Percentiles rank a stretch among this genome's conserved stretches.
Evolutionary conservation across 345 rosid species (phyloP).

Genomic region (Cochlearia excelsa): DNA sequence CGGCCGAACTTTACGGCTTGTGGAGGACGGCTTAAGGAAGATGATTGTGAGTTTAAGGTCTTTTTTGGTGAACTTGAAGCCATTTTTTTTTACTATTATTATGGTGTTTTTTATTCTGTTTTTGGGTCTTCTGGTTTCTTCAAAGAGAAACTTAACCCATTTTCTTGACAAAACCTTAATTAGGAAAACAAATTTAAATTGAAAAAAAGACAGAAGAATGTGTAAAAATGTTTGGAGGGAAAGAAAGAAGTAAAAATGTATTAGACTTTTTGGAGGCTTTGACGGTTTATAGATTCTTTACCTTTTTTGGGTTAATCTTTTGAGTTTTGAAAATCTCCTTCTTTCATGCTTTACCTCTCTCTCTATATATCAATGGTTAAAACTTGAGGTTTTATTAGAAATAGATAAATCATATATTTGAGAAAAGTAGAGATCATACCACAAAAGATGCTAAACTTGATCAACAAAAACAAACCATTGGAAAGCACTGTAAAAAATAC

Average conservation of each 20-base stretch:
- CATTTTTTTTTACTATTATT: slow-evolving; percentile 2
- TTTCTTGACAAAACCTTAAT: slow-evolving; percentile 31
- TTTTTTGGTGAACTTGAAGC: slow-evolving; percentile 45
- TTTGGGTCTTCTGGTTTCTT: slow-evolving; percentile 28
- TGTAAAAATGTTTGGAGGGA: slow-evolving; percentile 7
- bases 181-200: slow-evolving; percentile 7
- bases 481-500: too few relatives aligned
- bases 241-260: too few relatives aligned
- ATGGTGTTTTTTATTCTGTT: background rate
- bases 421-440: too few relatives aligned
- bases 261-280: background rate
- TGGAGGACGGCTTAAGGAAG: slow-evolving; percentile 51
- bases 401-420: too few relatives aligned
- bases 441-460: too few relatives aligned
- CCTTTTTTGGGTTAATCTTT: background rate
- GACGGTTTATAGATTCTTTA: slow-evolving; percentile 27
- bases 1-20: slow-evolving; percentile 56
- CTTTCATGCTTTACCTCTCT: slow-evolving; percentile 30
- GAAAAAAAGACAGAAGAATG: slow-evolving; percentile 1
- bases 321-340: slow-evolving; percentile 29
- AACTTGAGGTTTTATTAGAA: too few relatives aligned
- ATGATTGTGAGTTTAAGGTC: slow-evolving; percentile 43
- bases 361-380: background rate
- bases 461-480: too few relatives aligned
- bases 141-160: slow-evolving; percentile 35